Percentiles rank a stretch among this genome's conserved stretches.
phyloP scores from a whole-genome alignment of 768 basidiomycete species.

The Trametes sanguinea region DNA sequence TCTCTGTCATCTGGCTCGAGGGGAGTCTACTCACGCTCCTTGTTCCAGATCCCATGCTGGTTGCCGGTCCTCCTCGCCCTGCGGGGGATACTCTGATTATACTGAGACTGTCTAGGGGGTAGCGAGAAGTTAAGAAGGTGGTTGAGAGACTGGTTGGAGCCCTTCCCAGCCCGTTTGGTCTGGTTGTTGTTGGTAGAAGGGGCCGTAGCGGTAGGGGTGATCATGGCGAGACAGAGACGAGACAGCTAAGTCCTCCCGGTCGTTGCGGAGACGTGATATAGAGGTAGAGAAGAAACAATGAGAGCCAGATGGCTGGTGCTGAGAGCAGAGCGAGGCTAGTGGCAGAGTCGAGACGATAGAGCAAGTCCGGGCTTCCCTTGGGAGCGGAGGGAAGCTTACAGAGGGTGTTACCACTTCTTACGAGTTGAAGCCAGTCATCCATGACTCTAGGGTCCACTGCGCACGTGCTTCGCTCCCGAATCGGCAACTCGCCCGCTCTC shows the following conservation, averaged over 20 bases:
- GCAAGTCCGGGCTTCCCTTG: slow-evolving; percentile 44
- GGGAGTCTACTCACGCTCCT: slow-evolving; percentile 73
- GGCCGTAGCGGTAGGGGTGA: slow-evolving; percentile 22
- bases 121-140: slow-evolving; percentile 94
- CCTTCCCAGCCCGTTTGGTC: slow-evolving; percentile 64
- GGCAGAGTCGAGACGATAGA: slow-evolving; percentile 19
- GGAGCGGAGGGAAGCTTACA: slow-evolving; percentile 43
- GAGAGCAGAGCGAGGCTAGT: neutral
- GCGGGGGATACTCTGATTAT: slow-evolving; percentile 59
- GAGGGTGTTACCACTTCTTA: slow-evolving; percentile 3
- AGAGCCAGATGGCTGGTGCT: slow-evolving; percentile 1
- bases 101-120: slow-evolving; percentile 78
- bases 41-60: slow-evolving; percentile 76
- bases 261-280: slow-evolving; percentile 2
- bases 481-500: neutral
- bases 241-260: slow-evolving; percentile 32
- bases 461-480: slow-evolving; percentile 32
- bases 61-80: slow-evolving; percentile 72
- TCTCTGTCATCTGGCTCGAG: too few relatives aligned
- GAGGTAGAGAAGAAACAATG: neutral
- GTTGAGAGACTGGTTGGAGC: slow-evolving; percentile 66
- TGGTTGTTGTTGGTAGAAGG: slow-evolving; percentile 53
- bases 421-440: slow-evolving; percentile 8
- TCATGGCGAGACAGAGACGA: slow-evolving; percentile 26
- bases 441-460: slow-evolving; percentile 31